Evolutionary conservation across 768 basidiomycete species (phyloP), one percentile per base, ranked within the genome.

Genomic region (Serendipita sp.): DNA sequence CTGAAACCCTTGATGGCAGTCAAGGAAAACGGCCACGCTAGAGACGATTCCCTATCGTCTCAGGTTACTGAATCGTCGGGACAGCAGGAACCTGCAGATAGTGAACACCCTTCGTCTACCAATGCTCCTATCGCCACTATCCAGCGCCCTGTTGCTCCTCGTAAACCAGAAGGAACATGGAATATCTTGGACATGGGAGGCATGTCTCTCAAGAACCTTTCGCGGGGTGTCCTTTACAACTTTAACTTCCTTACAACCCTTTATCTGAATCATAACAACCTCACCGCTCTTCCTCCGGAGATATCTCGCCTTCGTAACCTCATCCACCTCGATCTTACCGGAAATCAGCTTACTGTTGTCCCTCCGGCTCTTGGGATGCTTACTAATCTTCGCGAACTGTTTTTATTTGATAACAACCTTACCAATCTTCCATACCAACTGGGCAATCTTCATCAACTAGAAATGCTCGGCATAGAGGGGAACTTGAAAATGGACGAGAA

Each of bases 391-490:
- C 90, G 90, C 73, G 95, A 99, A 71, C 77, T 99, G 38, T 89
- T 90, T 69, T 76, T 98, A 22, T 99, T 98, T 72, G 96, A 99
- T 78, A 99, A 99, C 73, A 82, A 87, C 68, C 74, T 99, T n/a
- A 75, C 81, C 42, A 86, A 83, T 2, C 78, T 99, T 20, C 96
- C 96, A 1, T 76, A 79, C 0, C 90, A 99, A 70, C 77, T 96
- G 38, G 96, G 96, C 30, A 90, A 82, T 62, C 73, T 99, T 38
- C 90, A 95, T 69, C 90, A 93, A 71, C 79, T 99, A 58, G 90
- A 90, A 71, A 91, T 90, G 11, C 75, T 99, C 28, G 96, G 96
- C 20, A 80, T 99, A 38, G 96, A 98, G 72, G 96, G 96, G n/a
- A 99, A 99, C 68, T 94, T 94, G 2, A 58, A 44, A 45, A 74